Evolutionary conservation across 306 rosid species (phyloP).

Genomic region (Casuarina glauca): DNA sequence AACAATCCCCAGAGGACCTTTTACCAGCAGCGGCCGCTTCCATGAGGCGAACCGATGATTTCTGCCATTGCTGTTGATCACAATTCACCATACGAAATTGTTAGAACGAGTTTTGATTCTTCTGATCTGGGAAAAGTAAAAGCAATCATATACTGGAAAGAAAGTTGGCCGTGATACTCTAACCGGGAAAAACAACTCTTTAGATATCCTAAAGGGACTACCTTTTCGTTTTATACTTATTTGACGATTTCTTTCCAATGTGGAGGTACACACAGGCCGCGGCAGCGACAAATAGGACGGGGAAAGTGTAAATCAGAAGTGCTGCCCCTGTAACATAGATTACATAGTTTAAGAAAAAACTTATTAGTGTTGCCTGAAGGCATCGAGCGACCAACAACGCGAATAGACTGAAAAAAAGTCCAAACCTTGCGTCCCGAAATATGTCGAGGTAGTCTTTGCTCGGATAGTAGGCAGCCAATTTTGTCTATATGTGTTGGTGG

Average conservation of each 20-base stretch:
- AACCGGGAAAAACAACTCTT: no score
- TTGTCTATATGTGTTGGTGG: constrained; percentile 45
- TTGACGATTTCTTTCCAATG: constrained; percentile 30
- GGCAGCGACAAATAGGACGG: constrained; percentile 57
- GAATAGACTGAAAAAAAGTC: neutral
- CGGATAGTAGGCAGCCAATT: constrained; percentile 36
- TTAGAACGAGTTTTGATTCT: neutral
- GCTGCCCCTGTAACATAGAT: constrained; percentile 36
- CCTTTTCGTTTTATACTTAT: constrained; percentile 26
- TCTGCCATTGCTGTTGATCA: constrained; percentile 16
- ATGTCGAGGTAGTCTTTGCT: constrained; percentile 32
- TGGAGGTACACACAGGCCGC: constrained; percentile 68
- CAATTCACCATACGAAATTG: neutral
- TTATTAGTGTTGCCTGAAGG: no score
- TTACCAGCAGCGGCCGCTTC: constrained; percentile 53
- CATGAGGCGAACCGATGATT: constrained; percentile 28
- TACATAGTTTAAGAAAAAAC: no score
- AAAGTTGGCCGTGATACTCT: no score
- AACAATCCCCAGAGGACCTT: constrained; percentile 90
- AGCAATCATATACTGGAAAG: neutral
- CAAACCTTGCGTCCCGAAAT: constrained; percentile 65
- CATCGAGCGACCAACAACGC: neutral
- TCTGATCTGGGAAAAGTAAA: neutral
- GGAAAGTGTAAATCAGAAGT: constrained; percentile 51
- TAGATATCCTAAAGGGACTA: neutral